Conservation (phyloP, 139 green algal species). For the Edaphochlamys debaryana region DNA sequence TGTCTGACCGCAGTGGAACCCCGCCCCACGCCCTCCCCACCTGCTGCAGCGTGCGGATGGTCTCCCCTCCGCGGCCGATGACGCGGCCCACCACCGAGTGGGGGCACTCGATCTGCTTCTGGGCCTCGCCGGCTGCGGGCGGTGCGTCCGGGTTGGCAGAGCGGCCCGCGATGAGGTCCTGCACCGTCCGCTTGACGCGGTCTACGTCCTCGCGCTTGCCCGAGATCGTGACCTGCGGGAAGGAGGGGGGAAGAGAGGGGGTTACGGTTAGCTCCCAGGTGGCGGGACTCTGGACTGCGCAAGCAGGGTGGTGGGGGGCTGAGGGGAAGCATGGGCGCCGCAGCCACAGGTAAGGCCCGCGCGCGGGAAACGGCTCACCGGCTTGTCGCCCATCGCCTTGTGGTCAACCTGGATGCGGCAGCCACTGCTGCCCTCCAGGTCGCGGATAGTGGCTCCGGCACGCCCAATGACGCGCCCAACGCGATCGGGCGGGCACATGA, state of each 20-base stretch:
- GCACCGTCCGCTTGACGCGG: slow-evolving; percentile 61
- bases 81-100: slow-evolving; percentile 90
- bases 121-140: slow-evolving; percentile 20
- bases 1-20: too few species aligned
- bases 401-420: slow-evolving; percentile 86
- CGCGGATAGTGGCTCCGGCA: slow-evolving; percentile 87
- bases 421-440: slow-evolving; percentile 76
- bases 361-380: too few species aligned
- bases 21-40: too few species aligned
- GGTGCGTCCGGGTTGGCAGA: slow-evolving; percentile 18
- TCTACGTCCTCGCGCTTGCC: slow-evolving; percentile 63
- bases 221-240: slow-evolving; percentile 83
- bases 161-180: slow-evolving; percentile 51
- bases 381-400: slow-evolving; percentile 70
- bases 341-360: too few species aligned
- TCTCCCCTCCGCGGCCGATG: slow-evolving; percentile 95
- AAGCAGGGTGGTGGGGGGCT: too few species aligned
- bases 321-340: too few species aligned
- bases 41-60: slow-evolving; percentile 96
- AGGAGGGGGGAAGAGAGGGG: too few species aligned
- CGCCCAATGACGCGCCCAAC: slow-evolving; percentile 91
- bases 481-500: slow-evolving; percentile 47
- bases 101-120: slow-evolving; percentile 76
- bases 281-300: too few species aligned
- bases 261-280: too few species aligned